These are phyloP conservation scores for Pyricularia pennisetigena DNA, from an alignment of 2,329 filamentous ascomycete genomes.

Conservation along the genomic window DNA sequence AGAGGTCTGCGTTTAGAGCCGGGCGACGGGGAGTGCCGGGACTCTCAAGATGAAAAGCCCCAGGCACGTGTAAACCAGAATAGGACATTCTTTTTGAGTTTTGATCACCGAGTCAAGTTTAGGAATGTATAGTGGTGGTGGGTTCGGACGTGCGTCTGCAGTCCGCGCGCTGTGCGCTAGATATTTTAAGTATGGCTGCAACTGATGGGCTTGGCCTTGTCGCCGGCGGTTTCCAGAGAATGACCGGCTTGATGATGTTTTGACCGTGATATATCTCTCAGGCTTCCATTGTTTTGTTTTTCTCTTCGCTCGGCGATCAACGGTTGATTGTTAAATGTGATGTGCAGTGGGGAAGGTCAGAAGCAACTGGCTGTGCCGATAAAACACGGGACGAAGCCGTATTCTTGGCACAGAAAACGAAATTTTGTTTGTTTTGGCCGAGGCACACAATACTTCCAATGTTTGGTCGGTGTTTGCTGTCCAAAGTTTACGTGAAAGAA, in stretches of 20 bases:
- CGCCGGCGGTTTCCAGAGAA: not conserved
- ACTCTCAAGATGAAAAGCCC: constrained; percentile 19
- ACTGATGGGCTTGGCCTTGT: not conserved
- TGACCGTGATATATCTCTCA: not conserved
- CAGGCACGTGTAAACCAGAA: constrained; percentile 20
- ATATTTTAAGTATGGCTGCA: not conserved
- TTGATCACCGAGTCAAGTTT: not conserved
- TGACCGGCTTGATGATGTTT: not conserved
- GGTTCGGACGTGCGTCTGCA: not conserved
- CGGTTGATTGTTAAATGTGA: not conserved
- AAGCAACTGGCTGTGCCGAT: not conserved
- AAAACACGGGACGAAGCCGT: not conserved
- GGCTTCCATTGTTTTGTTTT: not conserved
- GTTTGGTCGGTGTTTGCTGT: not conserved
- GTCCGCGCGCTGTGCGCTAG: not conserved
- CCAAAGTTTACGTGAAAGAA: not conserved
- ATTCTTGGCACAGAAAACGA: not conserved
- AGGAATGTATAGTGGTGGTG: not conserved
- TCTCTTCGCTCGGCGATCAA: not conserved
- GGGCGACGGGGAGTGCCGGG: constrained; percentile 12
- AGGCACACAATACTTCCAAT: not conserved
- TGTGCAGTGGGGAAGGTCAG: not conserved
- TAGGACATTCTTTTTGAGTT: constrained; percentile 14
- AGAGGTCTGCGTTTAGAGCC: constrained; percentile 20
- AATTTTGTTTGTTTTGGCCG: not conserved